Evolutionary conservation across 768 basidiomycete genomes (phyloP).

Genomic region (Pulveroboletus ravenelii): DNA sequence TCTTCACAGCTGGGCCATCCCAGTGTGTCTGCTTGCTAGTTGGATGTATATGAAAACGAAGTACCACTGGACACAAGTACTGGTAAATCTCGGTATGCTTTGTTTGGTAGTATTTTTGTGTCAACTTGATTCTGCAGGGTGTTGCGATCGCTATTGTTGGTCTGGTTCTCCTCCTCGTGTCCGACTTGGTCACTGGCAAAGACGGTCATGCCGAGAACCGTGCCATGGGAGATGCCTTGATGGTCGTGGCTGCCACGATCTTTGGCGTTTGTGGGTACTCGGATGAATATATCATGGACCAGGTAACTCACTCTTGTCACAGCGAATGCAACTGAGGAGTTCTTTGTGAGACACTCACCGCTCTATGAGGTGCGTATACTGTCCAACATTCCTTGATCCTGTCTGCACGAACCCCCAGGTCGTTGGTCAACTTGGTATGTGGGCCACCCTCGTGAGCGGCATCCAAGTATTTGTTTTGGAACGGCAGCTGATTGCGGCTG

Average conservation of each 20-base stretch:
- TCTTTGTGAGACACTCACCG: constrained; percentile 74
- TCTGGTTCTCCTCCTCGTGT: constrained; percentile 71
- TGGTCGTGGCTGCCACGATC: constrained; percentile 79
- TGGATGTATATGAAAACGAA: constrained; percentile 75
- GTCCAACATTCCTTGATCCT: not conserved
- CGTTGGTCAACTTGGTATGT: constrained; percentile 83
- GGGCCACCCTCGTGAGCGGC: constrained; percentile 70
- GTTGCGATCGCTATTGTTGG: constrained; percentile 67
- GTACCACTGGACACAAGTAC: constrained; percentile 80
- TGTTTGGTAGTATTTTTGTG: not conserved
- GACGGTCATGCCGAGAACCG: constrained; percentile 58
- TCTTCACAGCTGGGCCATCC: constrained; percentile 71
- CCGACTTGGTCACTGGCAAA: constrained; percentile 73
- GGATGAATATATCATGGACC: not conserved
- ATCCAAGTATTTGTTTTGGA: constrained; percentile 72
- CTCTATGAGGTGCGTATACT: constrained; percentile 58
- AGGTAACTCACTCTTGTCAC: constrained; percentile 5
- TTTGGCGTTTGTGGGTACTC: constrained; percentile 72
- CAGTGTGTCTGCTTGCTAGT: constrained; percentile 74
- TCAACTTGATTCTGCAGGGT: constrained; percentile 40
- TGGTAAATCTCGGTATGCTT: constrained; percentile 39
- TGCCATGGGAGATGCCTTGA: constrained; percentile 76
- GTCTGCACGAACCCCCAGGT: constrained; percentile 38
- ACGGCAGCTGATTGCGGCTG: constrained; percentile 53
- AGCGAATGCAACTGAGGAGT: constrained; percentile 89